These are phyloP conservation scores for Rhodomyrtus psidioides DNA, from an alignment of 441 rosid genomes.

Conservation along the genomic window DNA sequence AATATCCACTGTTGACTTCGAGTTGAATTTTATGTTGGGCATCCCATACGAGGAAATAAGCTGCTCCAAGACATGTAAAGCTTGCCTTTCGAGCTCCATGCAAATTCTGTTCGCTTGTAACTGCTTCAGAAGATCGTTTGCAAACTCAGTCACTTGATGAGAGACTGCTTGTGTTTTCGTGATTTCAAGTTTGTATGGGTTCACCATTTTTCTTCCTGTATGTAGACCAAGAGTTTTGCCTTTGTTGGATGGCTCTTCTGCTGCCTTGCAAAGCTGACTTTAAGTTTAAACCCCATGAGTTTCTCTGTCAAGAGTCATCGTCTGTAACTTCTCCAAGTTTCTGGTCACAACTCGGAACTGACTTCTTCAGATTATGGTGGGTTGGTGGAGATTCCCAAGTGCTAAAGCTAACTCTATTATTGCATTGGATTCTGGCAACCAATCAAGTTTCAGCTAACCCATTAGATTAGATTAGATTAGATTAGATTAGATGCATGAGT, in stretches of 20 bases:
- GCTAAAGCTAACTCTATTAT: neutral
- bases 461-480: neutral
- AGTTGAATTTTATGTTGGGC: slow-evolving; percentile 16
- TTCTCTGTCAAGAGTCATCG: neutral
- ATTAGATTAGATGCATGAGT: neutral
- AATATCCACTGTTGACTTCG: slow-evolving; percentile 14
- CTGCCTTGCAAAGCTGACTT: neutral
- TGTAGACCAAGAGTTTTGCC: neutral
- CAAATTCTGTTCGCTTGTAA: slow-evolving; percentile 16
- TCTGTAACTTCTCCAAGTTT: neutral
- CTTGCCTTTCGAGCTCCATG: slow-evolving; percentile 16
- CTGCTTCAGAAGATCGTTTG: slow-evolving; percentile 17
- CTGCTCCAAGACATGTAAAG: slow-evolving; percentile 35
- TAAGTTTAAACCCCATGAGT: neutral
- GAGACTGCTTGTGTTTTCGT: neutral
- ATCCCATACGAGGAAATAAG: slow-evolving; percentile 44
- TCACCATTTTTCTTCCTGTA: neutral
- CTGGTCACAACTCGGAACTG: neutral
- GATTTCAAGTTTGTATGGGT: neutral
- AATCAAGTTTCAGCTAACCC: neutral
- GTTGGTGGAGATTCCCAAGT: neutral
- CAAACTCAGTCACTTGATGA: slow-evolving; percentile 17
- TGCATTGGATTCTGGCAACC: neutral
- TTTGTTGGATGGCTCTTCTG: neutral
- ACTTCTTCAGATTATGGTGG: neutral